These are phyloP conservation scores for Neurospora sp. DNA, from an alignment of 495 filamentous ascomycete species.

Conservation along the genomic window DNA sequence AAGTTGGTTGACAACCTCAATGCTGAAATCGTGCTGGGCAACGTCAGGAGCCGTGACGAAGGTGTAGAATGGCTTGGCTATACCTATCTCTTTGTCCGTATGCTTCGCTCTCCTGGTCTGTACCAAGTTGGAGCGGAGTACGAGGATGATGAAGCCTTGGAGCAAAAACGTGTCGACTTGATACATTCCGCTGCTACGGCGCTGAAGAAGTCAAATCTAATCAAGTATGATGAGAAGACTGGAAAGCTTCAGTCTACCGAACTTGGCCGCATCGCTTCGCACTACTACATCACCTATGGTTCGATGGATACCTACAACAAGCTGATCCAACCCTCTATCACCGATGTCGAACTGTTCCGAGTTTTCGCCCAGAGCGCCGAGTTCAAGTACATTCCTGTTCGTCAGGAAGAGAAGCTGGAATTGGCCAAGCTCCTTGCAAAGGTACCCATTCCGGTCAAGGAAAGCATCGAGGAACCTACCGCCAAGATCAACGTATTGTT, in stretches of 20 bases:
- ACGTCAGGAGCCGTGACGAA: constrained; percentile 85
- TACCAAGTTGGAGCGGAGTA: constrained; percentile 96
- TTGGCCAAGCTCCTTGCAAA: constrained; percentile 80
- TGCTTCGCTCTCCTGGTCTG: constrained; percentile 89
- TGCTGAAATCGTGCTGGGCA: constrained; percentile 91
- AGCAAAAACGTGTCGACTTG: constrained; percentile 93
- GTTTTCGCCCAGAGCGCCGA: constrained; percentile 97
- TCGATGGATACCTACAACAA: constrained; percentile 97
- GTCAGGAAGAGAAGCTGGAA: constrained; percentile 95
- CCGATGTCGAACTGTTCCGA: constrained; percentile 88
- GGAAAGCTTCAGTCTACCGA: constrained; percentile 86
- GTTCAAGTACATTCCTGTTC: constrained; percentile 98
- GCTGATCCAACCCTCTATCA: constrained; percentile 86
- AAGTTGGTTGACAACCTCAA: constrained; percentile 95
- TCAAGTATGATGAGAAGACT: constrained; percentile 92
- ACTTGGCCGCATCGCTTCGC: constrained; percentile 87
- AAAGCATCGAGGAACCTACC: constrained; percentile 91
- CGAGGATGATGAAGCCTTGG: constrained; percentile 78
- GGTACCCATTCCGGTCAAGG: constrained; percentile 94
- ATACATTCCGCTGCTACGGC: constrained; percentile 87
- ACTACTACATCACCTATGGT: constrained; percentile 95
- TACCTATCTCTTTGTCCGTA: constrained; percentile 95
- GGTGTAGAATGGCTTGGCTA: constrained; percentile 98
- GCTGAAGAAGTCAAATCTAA: constrained; percentile 74
- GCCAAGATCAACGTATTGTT: constrained; percentile 99